These are phyloP conservation scores for Oryza officinalis DNA, from an alignment of 176 grass and related monocot genomes.

Conservation along the genomic window DNA sequence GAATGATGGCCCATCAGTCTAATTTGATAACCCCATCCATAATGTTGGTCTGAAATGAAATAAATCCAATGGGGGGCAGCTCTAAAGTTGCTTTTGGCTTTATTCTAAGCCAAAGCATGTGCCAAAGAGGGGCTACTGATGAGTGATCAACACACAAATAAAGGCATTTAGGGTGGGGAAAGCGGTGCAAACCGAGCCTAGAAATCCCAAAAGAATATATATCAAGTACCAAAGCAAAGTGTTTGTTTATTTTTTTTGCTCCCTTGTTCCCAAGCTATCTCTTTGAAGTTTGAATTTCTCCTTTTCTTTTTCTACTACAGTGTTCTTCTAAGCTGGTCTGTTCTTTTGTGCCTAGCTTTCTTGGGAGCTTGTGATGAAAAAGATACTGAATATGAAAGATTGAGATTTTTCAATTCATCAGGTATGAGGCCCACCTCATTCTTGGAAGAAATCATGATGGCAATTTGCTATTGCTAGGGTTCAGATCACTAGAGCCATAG, in stretches of 20 bases:
- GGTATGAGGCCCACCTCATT: constrained; percentile 19
- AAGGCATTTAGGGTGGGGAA: constrained; percentile 37
- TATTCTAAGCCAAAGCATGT: constrained; percentile 43
- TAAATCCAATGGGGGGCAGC: neutral
- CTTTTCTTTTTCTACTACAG: neutral
- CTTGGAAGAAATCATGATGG: constrained; percentile 38
- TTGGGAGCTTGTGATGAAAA: neutral
- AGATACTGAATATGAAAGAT: neutral
- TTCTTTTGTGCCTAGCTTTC: constrained; percentile 20
- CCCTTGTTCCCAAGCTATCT: constrained; percentile 44
- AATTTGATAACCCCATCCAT: neutral
- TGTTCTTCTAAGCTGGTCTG: constrained; percentile 12
- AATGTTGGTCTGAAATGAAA: constrained; percentile 1
- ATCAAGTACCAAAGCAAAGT: constrained; percentile 54
- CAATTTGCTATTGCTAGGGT: constrained; percentile 38
- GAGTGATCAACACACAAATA: constrained; percentile 29
- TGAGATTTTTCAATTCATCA: neutral
- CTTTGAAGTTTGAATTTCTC: constrained; percentile 33
- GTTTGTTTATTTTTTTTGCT: neutral
- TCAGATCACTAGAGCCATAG: constrained; percentile 35
- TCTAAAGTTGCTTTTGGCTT: constrained; percentile 42
- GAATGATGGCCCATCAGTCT: neutral
- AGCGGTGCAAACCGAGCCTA: constrained; percentile 14
- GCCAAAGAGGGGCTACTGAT: constrained; percentile 8
- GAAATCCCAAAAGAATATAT: constrained; percentile 32